Conservation (phyloP, 1,139 yeast species). For the Geotrichum macrosporum region DNA sequence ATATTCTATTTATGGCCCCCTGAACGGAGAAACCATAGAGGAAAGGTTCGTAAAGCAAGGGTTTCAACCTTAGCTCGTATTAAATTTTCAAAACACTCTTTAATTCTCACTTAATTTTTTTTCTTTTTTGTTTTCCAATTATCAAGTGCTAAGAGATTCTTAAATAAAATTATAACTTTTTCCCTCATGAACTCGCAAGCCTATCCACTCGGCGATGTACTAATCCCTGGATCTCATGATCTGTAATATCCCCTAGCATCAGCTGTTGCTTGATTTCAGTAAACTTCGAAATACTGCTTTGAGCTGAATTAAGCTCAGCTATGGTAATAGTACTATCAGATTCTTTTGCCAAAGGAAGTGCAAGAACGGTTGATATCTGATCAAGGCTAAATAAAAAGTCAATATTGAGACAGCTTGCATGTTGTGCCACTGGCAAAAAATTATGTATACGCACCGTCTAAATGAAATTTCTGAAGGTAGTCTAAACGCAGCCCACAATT, state of each 20-base stretch:
- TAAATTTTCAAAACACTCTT: too few species aligned
- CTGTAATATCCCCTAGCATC: slow-evolving; percentile 29
- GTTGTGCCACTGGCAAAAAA: too few species aligned
- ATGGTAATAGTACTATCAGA: background rate
- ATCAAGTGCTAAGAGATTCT: background rate
- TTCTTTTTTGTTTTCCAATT: background rate
- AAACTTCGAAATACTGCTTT: background rate
- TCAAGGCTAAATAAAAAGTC: slow-evolving; percentile 4
- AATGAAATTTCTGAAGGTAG: slow-evolving; percentile 34
- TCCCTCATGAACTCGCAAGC: background rate
- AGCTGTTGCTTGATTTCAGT: slow-evolving; percentile 28
- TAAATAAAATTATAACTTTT: too few species aligned
- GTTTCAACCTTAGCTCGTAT: background rate
- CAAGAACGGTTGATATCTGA: slow-evolving; percentile 11
- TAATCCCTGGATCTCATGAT: slow-evolving; percentile 33
- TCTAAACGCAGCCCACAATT: slow-evolving; percentile 35
- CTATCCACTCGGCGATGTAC: slow-evolving; percentile 13
- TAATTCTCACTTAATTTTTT: too few species aligned
- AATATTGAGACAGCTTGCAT: background rate
- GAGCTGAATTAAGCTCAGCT: background rate
- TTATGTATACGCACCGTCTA: slow-evolving; percentile 15
- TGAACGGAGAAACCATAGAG: slow-evolving; percentile 15
- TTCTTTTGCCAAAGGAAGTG: slow-evolving; percentile 6
- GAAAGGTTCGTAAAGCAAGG: slow-evolving; percentile 15
- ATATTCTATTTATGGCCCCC: slow-evolving; percentile 12